These are phyloP conservation scores for peach (Prunus persica) DNA, from an alignment of 306 rosid genomes.

Conservation along the genomic window DNA sequence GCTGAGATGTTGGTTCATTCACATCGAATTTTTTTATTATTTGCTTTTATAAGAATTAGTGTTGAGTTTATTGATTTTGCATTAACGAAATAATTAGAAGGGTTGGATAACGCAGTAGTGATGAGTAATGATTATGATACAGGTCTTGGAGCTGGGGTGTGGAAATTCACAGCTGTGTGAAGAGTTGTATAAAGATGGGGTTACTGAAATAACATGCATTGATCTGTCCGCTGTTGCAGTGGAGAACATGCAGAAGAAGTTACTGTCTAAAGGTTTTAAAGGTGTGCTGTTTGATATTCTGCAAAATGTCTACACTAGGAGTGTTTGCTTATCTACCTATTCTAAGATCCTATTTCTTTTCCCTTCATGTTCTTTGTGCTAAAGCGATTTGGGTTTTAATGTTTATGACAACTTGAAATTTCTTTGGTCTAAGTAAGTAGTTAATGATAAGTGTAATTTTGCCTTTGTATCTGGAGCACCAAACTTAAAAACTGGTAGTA, in stretches of 20 bases:
- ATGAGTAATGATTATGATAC: conserved; percentile 23
- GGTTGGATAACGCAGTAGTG: background rate
- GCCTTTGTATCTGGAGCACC: background rate
- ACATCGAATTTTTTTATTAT: background rate
- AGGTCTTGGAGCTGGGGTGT: conserved; percentile 91
- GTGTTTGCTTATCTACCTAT: background rate
- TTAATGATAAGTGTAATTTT: background rate
- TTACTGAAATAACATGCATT: conserved; percentile 69
- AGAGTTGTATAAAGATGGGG: conserved; percentile 71
- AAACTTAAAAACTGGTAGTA: background rate
- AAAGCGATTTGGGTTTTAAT: background rate
- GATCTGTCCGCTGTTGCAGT: conserved; percentile 86
- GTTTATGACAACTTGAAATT: background rate
- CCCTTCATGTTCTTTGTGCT: background rate
- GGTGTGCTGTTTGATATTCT: conserved; percentile 39
- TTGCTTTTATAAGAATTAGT: background rate
- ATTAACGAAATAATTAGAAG: background rate
- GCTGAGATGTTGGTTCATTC: background rate
- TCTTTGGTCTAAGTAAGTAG: background rate
- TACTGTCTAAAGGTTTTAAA: conserved; percentile 51
- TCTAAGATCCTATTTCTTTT: background rate
- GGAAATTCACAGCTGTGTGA: conserved; percentile 87
- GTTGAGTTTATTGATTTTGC: background rate
- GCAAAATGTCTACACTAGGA: background rate
- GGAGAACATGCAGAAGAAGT: conserved; percentile 65